phyloP scores from a whole-genome alignment of 129 eudicot species.

The Solidago caesia region DNA sequence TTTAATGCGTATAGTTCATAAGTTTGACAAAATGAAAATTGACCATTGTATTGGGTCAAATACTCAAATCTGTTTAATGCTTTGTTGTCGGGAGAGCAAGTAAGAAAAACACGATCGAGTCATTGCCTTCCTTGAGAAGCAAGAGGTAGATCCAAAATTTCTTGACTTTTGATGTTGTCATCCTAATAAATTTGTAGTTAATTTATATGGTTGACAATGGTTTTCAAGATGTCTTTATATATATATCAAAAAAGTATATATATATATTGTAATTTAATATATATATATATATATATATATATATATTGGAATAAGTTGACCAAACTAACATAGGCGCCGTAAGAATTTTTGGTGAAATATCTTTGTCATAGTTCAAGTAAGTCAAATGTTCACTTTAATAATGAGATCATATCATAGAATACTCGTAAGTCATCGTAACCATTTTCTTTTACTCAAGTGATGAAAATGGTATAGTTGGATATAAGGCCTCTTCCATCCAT shows the following conservation, averaged over 20 bases:
- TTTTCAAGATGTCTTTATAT: neutral
- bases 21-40: slow-evolving; percentile 26
- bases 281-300: too few species aligned
- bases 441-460: neutral
- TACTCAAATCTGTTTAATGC: neutral
- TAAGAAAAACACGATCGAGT: neutral
- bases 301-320: neutral
- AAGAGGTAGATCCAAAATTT: slow-evolving; percentile 8
- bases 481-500: neutral
- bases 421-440: neutral
- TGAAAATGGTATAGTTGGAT: neutral
- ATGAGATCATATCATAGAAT: neutral
- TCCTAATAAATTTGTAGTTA: neutral
- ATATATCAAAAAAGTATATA: too few species aligned
- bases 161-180: slow-evolving; percentile 8
- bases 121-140: slow-evolving; percentile 32
- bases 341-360: neutral
- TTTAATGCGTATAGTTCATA: slow-evolving; percentile 3
- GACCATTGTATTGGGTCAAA: slow-evolving; percentile 15
- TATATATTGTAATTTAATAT: too few species aligned
- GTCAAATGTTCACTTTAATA: slow-evolving; percentile 4
- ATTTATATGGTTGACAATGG: slow-evolving; percentile 18
- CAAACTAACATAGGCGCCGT: neutral
- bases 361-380: neutral
- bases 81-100: slow-evolving; percentile 20